Conservation (phyloP, 1,284 basidiomycete genomes). For the Cronartium quercuum region DNA sequence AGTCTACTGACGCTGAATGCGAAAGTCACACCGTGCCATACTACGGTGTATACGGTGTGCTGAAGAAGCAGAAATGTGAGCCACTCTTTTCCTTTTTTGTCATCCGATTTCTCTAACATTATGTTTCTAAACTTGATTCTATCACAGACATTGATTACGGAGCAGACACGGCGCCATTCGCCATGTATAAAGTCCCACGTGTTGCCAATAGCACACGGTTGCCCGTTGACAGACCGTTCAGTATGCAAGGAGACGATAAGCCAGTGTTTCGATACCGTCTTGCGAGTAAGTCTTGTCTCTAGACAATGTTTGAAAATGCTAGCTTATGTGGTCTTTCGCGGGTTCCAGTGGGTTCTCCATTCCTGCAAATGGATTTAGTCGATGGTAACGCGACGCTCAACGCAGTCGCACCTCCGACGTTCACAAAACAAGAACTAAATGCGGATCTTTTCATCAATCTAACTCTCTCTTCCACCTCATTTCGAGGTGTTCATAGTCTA, state of each 20-base stretch:
- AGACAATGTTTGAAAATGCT: too few species aligned
- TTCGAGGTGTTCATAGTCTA: background rate
- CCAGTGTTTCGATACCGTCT: background rate
- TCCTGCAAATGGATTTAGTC: constrained; percentile 8
- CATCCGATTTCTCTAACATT: background rate
- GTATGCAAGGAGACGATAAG: background rate
- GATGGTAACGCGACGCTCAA: constrained; percentile 1
- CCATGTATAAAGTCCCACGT: background rate
- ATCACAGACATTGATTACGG: background rate
- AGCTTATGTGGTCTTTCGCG: too few species aligned
- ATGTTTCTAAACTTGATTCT: background rate
- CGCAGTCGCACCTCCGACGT: too few species aligned
- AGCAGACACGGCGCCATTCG: background rate
- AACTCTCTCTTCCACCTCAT: too few species aligned
- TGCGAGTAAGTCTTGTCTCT: background rate
- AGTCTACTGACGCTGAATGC: constrained; percentile 11
- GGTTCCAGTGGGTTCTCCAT: constrained; percentile 6
- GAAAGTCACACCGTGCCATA: constrained; percentile 29
- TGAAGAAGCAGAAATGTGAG: constrained; percentile 20
- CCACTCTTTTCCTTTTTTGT: background rate
- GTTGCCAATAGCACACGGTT: background rate
- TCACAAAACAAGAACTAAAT: too few species aligned
- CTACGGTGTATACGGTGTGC: constrained; percentile 24
- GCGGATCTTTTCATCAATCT: too few species aligned
- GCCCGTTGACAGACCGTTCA: background rate